These are phyloP conservation scores for Penicillium daleae DNA, from an alignment of 495 filamentous ascomycete genomes.

Conservation along the genomic window DNA sequence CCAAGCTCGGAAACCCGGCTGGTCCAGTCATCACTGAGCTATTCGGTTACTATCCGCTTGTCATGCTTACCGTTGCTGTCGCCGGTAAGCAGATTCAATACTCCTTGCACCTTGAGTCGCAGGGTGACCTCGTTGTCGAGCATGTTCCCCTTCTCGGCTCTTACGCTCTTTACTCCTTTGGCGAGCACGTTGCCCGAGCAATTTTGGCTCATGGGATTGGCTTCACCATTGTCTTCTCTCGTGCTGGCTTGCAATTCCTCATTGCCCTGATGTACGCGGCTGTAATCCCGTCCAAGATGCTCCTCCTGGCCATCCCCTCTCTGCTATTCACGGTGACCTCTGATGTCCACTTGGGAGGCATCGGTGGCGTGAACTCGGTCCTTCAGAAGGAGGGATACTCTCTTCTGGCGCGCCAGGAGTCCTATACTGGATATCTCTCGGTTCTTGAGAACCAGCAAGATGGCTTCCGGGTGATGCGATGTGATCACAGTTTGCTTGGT, in stretches of 20 bases:
- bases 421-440: constrained; percentile 87
- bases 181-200: constrained; percentile 55
- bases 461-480: constrained; percentile 82
- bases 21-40: constrained; percentile 78
- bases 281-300: constrained; percentile 67
- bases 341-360: constrained; percentile 70
- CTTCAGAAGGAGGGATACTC: constrained; percentile 55
- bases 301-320: constrained; percentile 67
- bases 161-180: constrained; percentile 63
- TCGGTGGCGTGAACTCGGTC: constrained; percentile 62
- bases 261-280: constrained; percentile 64
- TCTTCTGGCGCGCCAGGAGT: constrained; percentile 79
- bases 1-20: constrained; percentile 61
- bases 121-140: constrained; percentile 59
- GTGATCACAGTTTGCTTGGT: constrained; percentile 90
- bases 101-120: constrained; percentile 53
- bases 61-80: constrained; percentile 67
- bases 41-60: constrained; percentile 71
- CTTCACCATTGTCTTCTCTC: constrained; percentile 62
- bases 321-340: constrained; percentile 68
- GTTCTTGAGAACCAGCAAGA: constrained; percentile 74
- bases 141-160: constrained; percentile 63
- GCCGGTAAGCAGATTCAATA: constrained; percentile 65
- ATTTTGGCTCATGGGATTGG: constrained; percentile 63
- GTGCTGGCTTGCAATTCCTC: constrained; percentile 70